Evolutionary conservation across 768 basidiomycete species (phyloP), one percentile per base, ranked within the genome.

Genomic region (Inosperma sp.): DNA sequence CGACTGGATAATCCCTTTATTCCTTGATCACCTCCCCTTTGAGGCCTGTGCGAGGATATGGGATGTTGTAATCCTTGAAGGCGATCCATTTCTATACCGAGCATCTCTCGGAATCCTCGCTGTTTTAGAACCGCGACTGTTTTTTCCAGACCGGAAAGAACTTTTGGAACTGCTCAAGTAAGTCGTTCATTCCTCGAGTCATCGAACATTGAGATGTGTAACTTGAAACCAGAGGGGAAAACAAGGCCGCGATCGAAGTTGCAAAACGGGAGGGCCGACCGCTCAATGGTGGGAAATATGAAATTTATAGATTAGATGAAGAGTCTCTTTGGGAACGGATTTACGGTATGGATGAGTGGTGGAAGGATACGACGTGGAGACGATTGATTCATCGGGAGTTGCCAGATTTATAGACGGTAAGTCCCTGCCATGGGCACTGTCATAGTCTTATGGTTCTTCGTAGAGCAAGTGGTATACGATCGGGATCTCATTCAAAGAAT

Each of bases 351-450:
- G 82, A 86, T 16, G 89, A 91, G 33, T 91, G 88, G 90, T 94
- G 93, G 92, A 90, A 82, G 62, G 89, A 93, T 61, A 88, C 82
- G 54, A 94, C 91, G 43, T 95, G 91, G 90, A 81, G 74, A 31
- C 73, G 92, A 52, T 68, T 94, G 48, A 80, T 90, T 59, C 82
- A 84, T 56, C 75, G 92, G 63, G 91, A 94, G 66, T 67, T 93
- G 48, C 91, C 91, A n/a, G 92, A 93, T 68, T 51, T 75, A 50
- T 79, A 68, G 59, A 39, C 34, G 17, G 34, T 21, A 33, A 34
- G 31, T 19, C 22, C 35, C 34, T 23, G 25, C 29, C 17, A n/a
- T n/a, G n/a, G n/a, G n/a, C n/a, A n/a, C n/a, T n/a, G n/a, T n/a
- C n/a, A n/a, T n/a, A n/a, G n/a, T n/a, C n/a, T n/a, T n/a, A n/a